These are phyloP conservation scores for Petunia hybrid DNA, from an alignment of 305 asterid species.

Conservation along the genomic window DNA sequence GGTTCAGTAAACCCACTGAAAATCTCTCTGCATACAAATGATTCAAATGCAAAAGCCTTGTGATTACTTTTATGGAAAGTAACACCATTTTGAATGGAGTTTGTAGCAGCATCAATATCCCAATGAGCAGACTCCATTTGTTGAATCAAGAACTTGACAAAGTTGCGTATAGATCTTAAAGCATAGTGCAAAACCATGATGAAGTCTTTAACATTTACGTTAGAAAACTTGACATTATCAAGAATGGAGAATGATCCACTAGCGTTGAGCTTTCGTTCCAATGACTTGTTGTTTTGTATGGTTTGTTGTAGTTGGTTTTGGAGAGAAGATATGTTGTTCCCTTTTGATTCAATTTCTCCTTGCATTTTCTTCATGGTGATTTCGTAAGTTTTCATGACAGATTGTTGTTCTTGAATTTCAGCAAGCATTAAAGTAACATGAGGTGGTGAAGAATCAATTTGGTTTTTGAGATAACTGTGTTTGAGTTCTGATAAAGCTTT, in stretches of 20 bases:
- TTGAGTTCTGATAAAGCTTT: constrained; percentile 85
- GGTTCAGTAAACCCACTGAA: constrained; percentile 56
- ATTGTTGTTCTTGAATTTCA: constrained; percentile 95
- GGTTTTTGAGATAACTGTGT: constrained; percentile 64
- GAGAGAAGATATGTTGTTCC: constrained; percentile 40
- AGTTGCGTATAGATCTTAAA: constrained; percentile 68
- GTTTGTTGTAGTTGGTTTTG: constrained; percentile 45
- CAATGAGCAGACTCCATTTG: constrained; percentile 72
- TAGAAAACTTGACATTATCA: constrained; percentile 63
- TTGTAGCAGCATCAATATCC: constrained; percentile 72
- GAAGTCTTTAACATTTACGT: constrained; percentile 62
- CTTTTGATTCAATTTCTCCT: constrained; percentile 69
- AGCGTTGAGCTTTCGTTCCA: constrained; percentile 74
- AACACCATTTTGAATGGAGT: constrained; percentile 49
- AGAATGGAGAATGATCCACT: constrained; percentile 84
- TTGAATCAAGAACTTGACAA: constrained; percentile 59
- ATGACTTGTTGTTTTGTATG: constrained; percentile 47
- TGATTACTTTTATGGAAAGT: constrained; percentile 59
- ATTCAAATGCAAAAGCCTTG: constrained; percentile 75
- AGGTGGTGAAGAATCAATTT: constrained; percentile 85
- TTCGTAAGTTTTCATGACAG: constrained; percentile 90
- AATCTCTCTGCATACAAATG: constrained; percentile 72
- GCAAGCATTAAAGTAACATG: constrained; percentile 91
- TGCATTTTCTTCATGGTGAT: constrained; percentile 97
- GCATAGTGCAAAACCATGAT: constrained; percentile 66